Conservation (phyloP, 495 filamentous ascomycete genomes). For the Poronia punctata region DNA sequence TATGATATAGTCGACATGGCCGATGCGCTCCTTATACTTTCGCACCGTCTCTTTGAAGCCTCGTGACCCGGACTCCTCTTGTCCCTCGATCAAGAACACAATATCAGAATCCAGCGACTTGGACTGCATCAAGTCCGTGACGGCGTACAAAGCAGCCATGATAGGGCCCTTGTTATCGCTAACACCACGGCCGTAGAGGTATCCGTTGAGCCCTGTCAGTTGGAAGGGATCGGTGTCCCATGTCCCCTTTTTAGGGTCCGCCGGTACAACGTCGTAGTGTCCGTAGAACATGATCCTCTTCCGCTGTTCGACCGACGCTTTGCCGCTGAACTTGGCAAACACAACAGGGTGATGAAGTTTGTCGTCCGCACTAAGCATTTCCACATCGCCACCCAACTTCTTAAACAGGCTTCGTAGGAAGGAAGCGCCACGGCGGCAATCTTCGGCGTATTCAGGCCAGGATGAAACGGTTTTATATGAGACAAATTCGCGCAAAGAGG, state of each 20-base stretch:
- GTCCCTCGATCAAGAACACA: slow-evolving; percentile 90
- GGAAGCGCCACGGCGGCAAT: slow-evolving; percentile 87
- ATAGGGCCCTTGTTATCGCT: slow-evolving; percentile 97
- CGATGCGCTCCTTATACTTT: slow-evolving; percentile 74
- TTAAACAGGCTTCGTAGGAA: slow-evolving; percentile 85
- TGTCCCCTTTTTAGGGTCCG: slow-evolving; percentile 66
- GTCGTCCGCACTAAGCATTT: slow-evolving; percentile 68
- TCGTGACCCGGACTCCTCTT: slow-evolving; percentile 89
- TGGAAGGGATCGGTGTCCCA: slow-evolving; percentile 87
- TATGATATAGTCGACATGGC: slow-evolving; percentile 85
- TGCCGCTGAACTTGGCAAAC: slow-evolving; percentile 77
- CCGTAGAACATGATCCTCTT: slow-evolving; percentile 95
- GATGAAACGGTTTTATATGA: slow-evolving; percentile 87
- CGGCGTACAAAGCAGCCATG: slow-evolving; percentile 86
- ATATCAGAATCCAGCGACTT: slow-evolving; percentile 78
- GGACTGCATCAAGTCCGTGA: slow-evolving; percentile 73
- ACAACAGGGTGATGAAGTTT: slow-evolving; percentile 78
- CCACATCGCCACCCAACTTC: slow-evolving; percentile 79
- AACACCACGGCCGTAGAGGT: slow-evolving; percentile 92
- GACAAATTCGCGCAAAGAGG: slow-evolving; percentile 74
- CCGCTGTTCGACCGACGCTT: slow-evolving; percentile 45
- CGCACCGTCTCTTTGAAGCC: slow-evolving; percentile 78
- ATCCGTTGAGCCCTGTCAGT: slow-evolving; percentile 78
- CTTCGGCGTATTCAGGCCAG: slow-evolving; percentile 71
- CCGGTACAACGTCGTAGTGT: slow-evolving; percentile 97